A percentile compares a stretch with the other conserved stretches of the same genome.
Evolutionary conservation across 257 asterid genomes (phyloP).

Genomic region (Craterostigma plantagineum): DNA sequence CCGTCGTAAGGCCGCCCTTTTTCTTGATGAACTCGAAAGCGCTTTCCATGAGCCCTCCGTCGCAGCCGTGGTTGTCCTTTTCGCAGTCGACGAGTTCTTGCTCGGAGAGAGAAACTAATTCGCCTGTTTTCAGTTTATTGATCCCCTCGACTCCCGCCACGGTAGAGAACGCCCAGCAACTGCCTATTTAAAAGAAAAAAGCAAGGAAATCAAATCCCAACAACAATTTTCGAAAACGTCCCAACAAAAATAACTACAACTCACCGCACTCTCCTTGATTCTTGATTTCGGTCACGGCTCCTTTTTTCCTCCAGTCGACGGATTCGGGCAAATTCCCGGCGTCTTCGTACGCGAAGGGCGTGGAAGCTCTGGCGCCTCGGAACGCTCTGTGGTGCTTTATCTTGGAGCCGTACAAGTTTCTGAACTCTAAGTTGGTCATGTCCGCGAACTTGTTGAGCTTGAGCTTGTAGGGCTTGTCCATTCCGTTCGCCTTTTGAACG

Average conservation of each 20-base stretch:
- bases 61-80: constrained; percentile 60
- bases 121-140: constrained; percentile 54
- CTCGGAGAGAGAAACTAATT: constrained; percentile 57
- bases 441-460: constrained; percentile 63
- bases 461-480: constrained; percentile 72
- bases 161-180: constrained; percentile 91
- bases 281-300: constrained; percentile 65
- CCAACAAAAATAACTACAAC: not conserved
- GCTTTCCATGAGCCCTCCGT: constrained; percentile 70
- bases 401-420: constrained; percentile 42
- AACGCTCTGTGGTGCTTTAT: constrained; percentile 46
- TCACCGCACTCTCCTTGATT: constrained; percentile 80
- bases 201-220: too few relatives aligned
- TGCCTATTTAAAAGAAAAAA: too few relatives aligned
- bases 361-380: constrained; percentile 22
- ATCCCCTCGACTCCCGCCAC: constrained; percentile 89
- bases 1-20: constrained; percentile 62
- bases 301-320: constrained; percentile 72
- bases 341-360: constrained; percentile 39
- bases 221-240: too few relatives aligned
- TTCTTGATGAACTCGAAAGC: constrained; percentile 60
- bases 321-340: constrained; percentile 33
- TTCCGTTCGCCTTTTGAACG: constrained; percentile 41
- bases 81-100: constrained; percentile 86
- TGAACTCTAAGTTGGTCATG: constrained; percentile 62